Conservation (phyloP, 2,329 filamentous ascomycete species). For the Aspergillus sp. region DNA sequence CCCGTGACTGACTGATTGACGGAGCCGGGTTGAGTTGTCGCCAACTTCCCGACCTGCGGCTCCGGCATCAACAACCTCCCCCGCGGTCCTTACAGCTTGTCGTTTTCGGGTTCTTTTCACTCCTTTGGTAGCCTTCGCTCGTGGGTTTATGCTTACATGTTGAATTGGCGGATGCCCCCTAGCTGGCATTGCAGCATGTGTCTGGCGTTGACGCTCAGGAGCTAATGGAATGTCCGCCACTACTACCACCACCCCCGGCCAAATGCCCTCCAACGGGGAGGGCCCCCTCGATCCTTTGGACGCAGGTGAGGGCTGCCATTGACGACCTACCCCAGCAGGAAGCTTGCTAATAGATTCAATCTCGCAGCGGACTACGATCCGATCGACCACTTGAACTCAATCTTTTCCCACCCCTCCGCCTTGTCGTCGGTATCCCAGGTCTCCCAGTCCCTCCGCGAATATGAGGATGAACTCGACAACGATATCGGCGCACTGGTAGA, state of each 20-base stretch:
- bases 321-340: not conserved
- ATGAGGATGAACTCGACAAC: slow-evolving; percentile 79
- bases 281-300: slow-evolving; percentile 45
- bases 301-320: slow-evolving; percentile 40
- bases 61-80: slow-evolving; percentile 3
- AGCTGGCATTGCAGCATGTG: slow-evolving; percentile 24
- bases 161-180: slow-evolving; percentile 12
- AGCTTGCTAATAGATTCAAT: slow-evolving; percentile 11
- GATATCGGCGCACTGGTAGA: slow-evolving; percentile 73
- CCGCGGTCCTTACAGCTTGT: slow-evolving; percentile 2
- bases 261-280: slow-evolving; percentile 43
- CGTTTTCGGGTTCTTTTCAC: not conserved
- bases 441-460: slow-evolving; percentile 69
- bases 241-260: slow-evolving; percentile 31
- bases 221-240: slow-evolving; percentile 41
- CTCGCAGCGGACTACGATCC: slow-evolving; percentile 81
- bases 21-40: not conserved
- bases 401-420: slow-evolving; percentile 88
- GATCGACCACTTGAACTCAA: slow-evolving; percentile 85
- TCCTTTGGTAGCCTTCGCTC: not conserved
- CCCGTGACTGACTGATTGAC: not conserved
- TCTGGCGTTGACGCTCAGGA: slow-evolving; percentile 25
- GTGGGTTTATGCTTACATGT: not conserved
- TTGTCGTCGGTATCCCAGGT: slow-evolving; percentile 75
- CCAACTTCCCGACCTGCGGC: not conserved